These are phyloP conservation scores for Penicillium brasilianum DNA, from an alignment of 2,329 filamentous ascomycete genomes.

Conservation along the genomic window DNA sequence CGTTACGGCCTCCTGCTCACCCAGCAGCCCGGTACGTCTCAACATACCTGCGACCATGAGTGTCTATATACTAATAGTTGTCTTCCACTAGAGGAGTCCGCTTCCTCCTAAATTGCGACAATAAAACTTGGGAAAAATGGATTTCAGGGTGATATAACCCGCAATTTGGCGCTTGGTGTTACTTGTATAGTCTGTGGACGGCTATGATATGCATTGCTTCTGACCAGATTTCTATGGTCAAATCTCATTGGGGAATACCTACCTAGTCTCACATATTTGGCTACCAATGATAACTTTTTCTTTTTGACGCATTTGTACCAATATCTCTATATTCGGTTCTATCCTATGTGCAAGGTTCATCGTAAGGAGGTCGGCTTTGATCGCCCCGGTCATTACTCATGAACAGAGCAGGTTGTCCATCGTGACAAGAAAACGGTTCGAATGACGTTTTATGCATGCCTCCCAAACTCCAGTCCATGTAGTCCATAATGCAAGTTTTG, in stretches of 20 bases:
- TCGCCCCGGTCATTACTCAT: conserved; percentile 23
- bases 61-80: conserved; percentile 17
- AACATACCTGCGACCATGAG: not conserved
- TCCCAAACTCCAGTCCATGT: conserved; percentile 33
- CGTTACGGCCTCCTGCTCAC: conserved; percentile 87
- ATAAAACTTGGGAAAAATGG: conserved; percentile 27
- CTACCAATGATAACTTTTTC: conserved; percentile 19
- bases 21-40: conserved; percentile 64
- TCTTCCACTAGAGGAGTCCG: conserved; percentile 34
- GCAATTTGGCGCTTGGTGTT: conserved; percentile 49
- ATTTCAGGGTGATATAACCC: conserved; percentile 35
- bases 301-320: conserved; percentile 17
- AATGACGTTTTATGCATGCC: conserved; percentile 27
- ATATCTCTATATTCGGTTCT: conserved; percentile 19
- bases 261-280: conserved; percentile 17
- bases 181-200: conserved; percentile 37
- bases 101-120: conserved; percentile 37
- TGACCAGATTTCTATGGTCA: conserved; percentile 21
- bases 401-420: conserved; percentile 16
- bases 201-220: conserved; percentile 32
- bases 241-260: conserved; percentile 15
- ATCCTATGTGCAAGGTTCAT: conserved; percentile 32
- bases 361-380: conserved; percentile 18
- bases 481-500: conserved; percentile 30
- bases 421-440: conserved; percentile 15